Evolutionary conservation across 106 monocot species (phyloP).

Genomic region (Posidonia australis): DNA sequence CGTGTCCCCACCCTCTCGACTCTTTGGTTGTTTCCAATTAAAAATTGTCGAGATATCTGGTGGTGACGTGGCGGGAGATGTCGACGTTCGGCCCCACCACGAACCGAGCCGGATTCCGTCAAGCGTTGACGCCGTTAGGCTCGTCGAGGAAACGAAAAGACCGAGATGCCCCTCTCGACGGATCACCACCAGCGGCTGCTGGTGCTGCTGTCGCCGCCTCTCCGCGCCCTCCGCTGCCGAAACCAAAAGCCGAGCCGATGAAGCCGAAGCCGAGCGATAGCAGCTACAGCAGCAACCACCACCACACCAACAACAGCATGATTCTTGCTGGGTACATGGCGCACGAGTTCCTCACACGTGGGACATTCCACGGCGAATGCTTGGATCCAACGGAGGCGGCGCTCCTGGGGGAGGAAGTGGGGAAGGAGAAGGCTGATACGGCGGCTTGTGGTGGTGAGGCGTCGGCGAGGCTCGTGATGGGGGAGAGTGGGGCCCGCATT

Average conservation of each 20-base stretch:
- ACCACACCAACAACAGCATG: constrained; percentile 17
- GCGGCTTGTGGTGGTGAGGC: too few species aligned
- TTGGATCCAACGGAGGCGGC: constrained; percentile 1
- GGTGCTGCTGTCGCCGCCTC: background rate
- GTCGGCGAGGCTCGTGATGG: background rate
- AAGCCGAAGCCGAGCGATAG: constrained; percentile 6
- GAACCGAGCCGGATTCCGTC: constrained; percentile 1
- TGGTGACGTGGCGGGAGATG: constrained; percentile 7
- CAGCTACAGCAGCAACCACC: background rate
- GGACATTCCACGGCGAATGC: constrained; percentile 40
- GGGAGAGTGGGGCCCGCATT: too few species aligned
- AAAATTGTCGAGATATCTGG: background rate
- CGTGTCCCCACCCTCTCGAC: background rate
- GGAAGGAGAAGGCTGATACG: background rate
- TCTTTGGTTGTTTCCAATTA: background rate
- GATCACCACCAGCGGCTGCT: background rate
- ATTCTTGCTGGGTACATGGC: constrained; percentile 79
- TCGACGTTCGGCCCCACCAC: constrained; percentile 5
- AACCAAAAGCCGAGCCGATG: constrained; percentile 9
- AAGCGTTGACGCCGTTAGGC: constrained; percentile 6
- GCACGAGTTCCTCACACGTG: constrained; percentile 73
- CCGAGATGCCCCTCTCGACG: constrained; percentile 10
- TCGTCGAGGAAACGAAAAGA: constrained; percentile 58
- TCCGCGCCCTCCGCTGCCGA: background rate
- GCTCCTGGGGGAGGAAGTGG: background rate